These are phyloP conservation scores for Pinus taeda DNA, from an alignment of 75 land plant species.

Conservation along the genomic window DNA sequence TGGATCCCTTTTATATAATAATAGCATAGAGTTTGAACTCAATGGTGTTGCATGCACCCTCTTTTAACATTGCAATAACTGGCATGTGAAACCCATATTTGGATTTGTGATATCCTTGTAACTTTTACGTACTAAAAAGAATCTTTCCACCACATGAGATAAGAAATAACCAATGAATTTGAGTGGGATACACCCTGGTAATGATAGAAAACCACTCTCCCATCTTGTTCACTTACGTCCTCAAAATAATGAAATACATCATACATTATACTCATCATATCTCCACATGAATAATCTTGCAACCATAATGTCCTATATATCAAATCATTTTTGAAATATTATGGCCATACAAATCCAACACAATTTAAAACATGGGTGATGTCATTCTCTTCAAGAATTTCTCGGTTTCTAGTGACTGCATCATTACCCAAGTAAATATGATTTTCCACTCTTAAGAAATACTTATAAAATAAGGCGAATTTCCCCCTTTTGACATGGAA, in stretches of 20 bases:
- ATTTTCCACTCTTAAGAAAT: conserved; percentile 79
- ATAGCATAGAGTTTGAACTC: no score
- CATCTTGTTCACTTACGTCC: conserved; percentile 79
- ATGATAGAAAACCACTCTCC: conserved; percentile 53
- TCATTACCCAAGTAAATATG: conserved; percentile 86
- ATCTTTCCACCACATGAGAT: conserved; percentile 90
- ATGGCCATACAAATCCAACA: conserved; percentile 58
- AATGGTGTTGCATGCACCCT: no score
- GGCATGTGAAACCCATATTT: no score
- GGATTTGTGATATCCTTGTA: no score
- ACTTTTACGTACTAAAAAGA: background rate
- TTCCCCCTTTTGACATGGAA: conserved; percentile 26
- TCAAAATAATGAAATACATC: conserved; percentile 97
- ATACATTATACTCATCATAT: conserved; percentile 85
- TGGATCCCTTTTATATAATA: no score
- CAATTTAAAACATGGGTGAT: conserved; percentile 94
- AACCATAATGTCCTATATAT: conserved; percentile 78
- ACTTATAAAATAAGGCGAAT: conserved; percentile 83
- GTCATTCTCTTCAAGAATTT: conserved; percentile 52
- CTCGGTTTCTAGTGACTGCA: conserved; percentile 72
- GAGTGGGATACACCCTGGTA: no score
- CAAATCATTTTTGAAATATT: conserved; percentile 79
- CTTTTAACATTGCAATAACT: no score
- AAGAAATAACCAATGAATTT: conserved; percentile 80
- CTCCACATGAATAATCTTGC: conserved; percentile 80